Evolutionary conservation across 2,329 filamentous ascomycete species (phyloP), one percentile per base, ranked within the genome.

Genomic region (Colletotrichum liaoningense): DNA sequence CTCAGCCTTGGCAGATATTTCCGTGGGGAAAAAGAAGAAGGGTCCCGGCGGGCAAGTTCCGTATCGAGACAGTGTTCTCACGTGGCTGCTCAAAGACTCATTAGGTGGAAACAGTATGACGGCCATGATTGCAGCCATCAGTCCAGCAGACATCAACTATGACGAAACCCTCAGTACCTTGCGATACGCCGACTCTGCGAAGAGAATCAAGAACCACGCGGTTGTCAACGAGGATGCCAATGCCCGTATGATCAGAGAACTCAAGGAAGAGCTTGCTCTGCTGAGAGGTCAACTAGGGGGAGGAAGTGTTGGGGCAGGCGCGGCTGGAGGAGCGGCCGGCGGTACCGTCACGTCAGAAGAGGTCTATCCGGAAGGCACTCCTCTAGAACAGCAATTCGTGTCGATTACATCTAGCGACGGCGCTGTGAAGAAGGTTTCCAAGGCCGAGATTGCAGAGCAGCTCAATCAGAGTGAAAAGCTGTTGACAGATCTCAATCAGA

Each of bases 221-320:
- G 97, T 99, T 63, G 94, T 99, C 83, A 99, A 99, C 86, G 97
- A 99, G 83, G 97, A 99, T 84, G 96, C 97, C 59, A 99, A 99
- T 81, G 97, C 97, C 73, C 93, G 97, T 78, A 99, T 99, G 97
- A 98, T 99, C 76, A 90, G 97, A 82, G 97, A 99, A 81, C 87
- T 99, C 75, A 99, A 99, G 81, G 97, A 99, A 82, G 97, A 99
- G 80, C 84, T 99, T 71, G 91, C 94, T 1, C 88, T 97, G 74
- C 86, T 99, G 69, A 90, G 97, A 78, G 93, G 94, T 78, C 98
- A 99, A 81, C 89, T 99, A 16, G 93, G 92, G 63, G 90, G 90
- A 46, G 83, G 81, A 38, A 87, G 85, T 6, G 84, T 84, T 19
- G 84, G 81, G 73, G 83, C 81, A 28, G 82, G 79, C 26, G 88